A percentile compares a stretch with the other conserved stretches of the same genome.
Conservation (phyloP, 2,329 filamentous ascomycete genomes). For the Aspergillus pseudoglaucus region DNA sequence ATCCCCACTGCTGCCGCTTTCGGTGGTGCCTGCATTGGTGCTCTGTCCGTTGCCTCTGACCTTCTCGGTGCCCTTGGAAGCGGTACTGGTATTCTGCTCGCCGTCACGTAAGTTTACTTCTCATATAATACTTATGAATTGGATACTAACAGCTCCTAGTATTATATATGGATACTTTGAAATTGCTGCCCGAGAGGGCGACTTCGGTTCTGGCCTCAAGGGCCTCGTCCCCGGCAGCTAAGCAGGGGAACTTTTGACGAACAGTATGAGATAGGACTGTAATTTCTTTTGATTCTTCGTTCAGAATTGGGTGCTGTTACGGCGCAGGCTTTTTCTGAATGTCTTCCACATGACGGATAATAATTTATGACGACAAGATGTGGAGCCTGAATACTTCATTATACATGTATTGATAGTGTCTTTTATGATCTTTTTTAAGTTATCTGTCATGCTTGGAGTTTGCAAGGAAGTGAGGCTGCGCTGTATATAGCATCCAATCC, state of each 20-base stretch:
- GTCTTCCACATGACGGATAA: slow-evolving; percentile 2
- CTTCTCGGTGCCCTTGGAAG: slow-evolving; percentile 92
- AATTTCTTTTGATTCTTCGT: slow-evolving; percentile 20
- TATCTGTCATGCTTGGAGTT: neutral
- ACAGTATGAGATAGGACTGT: slow-evolving; percentile 23
- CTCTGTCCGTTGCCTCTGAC: slow-evolving; percentile 89
- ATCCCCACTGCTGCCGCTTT: slow-evolving; percentile 98
- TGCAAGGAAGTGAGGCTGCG: slow-evolving; percentile 11
- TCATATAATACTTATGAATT: neutral
- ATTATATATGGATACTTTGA: slow-evolving; percentile 99
- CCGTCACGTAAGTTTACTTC: slow-evolving; percentile 75
- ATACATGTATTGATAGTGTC: slow-evolving; percentile 4
- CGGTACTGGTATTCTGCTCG: slow-evolving; percentile 94
- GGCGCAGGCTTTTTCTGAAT: slow-evolving; percentile 10
- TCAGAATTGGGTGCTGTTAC: slow-evolving; percentile 20
- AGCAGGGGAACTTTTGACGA: slow-evolving; percentile 25
- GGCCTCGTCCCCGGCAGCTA: slow-evolving; percentile 53
- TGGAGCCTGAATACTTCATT: neutral
- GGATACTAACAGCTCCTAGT: slow-evolving; percentile 44
- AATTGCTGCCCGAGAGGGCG: slow-evolving; percentile 97
- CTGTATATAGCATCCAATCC: slow-evolving; percentile 21
- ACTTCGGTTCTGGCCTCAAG: slow-evolving; percentile 68
- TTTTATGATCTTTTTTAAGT: neutral
- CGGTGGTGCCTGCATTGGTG: slow-evolving; percentile 97
- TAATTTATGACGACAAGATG: neutral